Base-by-base conservation (phyloP, 1,284 basidiomycete species). In the Tilletia setariae region DNA sequence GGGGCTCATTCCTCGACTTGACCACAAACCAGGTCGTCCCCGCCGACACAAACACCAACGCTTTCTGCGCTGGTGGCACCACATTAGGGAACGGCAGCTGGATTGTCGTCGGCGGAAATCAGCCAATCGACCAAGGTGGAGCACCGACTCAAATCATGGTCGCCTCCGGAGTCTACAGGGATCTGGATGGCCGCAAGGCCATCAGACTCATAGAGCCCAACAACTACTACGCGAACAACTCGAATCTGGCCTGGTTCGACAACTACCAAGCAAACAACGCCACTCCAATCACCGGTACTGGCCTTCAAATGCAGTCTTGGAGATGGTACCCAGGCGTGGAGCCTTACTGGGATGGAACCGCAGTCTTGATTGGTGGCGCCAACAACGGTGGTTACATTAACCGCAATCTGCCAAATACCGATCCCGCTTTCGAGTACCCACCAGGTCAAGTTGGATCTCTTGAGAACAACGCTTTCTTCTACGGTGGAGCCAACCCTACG, bases 61-160 rank as follows among this genome's bases (percentile, higher is more conserved):
- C 83, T 9, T 84, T 84, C 72, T 84, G 83, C 68, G 83, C 83
- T 1, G 75, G 79, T 13, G 83, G 83, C 15, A 72, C 73, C 9
- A 76, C 74, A 11, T 71, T 84, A n/a, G 81, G 78, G n/a, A 82
- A 83, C 62, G 83, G 83, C 11, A 74, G 77, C 7, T 83, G 81
- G 78, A 61, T 82, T 59, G 82, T 83, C 19, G 78, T 76, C 4
- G 82, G 83, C n/a, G 83, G 83, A 4, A 83, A 83, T 70, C 74
- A 83, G 67, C 81, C 82, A 59, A 75, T 83, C 47, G 72, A 73
- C 1, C 78, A 76, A 47, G 81, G 80, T 65, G 82, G 82, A 43
- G 70, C 64, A 3, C 63, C 72, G 1, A 59, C 67, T 2, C 23
- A 61, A 11, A 35, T 40, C 23, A 64, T 69, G 3, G 46, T 67